A percentile compares a stretch with the other conserved stretches of the same genome.
Evolutionary conservation across 495 filamentous ascomycete species (phyloP).

Genomic region (Penicillium psychrofluorescens): DNA sequence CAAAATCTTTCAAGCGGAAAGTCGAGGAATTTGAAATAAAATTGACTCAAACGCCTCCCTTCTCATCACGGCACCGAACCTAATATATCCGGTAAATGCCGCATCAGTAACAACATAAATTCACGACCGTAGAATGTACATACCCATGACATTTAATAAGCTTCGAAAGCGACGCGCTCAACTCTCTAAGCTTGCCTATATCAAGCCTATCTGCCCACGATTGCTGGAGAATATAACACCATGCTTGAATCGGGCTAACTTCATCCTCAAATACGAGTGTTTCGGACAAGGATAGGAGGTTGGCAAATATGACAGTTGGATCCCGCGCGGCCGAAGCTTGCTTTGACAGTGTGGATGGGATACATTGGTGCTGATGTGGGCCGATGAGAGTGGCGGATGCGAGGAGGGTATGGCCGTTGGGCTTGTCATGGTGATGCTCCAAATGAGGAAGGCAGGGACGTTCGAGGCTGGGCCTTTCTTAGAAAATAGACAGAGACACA

Average conservation of each 20-base stretch:
- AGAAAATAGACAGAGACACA: not conserved
- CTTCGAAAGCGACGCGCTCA: conserved; percentile 3
- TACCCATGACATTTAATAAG: conserved; percentile 1
- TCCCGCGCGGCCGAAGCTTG: not conserved
- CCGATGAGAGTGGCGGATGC: not conserved
- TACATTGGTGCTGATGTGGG: not conserved
- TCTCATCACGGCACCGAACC: no score
- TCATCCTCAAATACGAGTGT: conserved; percentile 21
- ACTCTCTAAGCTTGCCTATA: not conserved
- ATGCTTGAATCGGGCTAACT: conserved; percentile 27
- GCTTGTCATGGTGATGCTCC: not conserved
- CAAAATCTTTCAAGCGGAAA: no score
- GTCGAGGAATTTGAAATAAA: no score
- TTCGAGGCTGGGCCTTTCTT: not conserved
- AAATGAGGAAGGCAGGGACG: conserved; percentile 1
- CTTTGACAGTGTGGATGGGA: not conserved
- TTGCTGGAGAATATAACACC: conserved; percentile 24
- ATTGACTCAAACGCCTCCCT: no score
- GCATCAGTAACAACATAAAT: no score
- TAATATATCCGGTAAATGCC: no score
- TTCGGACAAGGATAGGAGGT: conserved; percentile 16
- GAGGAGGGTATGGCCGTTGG: conserved; percentile 1
- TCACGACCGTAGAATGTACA: conserved; percentile 8
- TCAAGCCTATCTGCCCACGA: conserved; percentile 1
- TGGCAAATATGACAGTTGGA: conserved; percentile 15